Conservation (phyloP, 768 basidiomycete genomes). For the Leccinum variicolor region DNA sequence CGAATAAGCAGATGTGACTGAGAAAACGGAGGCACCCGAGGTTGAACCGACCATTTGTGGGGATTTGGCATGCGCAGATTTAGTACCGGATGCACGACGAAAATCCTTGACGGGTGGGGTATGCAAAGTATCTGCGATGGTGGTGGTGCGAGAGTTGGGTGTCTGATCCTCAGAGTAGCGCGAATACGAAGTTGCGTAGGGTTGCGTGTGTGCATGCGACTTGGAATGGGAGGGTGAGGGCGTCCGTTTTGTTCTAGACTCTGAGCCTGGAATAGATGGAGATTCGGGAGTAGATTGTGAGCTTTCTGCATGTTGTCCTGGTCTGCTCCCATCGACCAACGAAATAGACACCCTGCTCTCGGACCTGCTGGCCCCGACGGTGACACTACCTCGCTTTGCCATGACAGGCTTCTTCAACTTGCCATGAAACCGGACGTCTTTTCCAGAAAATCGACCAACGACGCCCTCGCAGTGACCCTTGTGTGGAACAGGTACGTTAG, state of each 20-base stretch:
- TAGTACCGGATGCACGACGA: neutral
- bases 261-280: constrained; percentile 15
- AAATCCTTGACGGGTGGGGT: neutral
- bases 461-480: constrained; percentile 89
- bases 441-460: constrained; percentile 67
- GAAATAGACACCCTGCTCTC: constrained; percentile 20
- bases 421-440: constrained; percentile 63
- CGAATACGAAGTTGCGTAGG: constrained; percentile 16
- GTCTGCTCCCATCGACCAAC: constrained; percentile 10
- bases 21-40: constrained; percentile 28
- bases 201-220: constrained; percentile 13
- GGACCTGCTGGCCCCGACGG: neutral
- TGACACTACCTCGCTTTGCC: constrained; percentile 52
- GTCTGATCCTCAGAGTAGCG: constrained; percentile 15
- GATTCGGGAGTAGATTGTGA: constrained; percentile 15
- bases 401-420: constrained; percentile 80
- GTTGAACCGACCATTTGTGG: constrained; percentile 20
- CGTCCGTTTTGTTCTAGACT: constrained; percentile 15
- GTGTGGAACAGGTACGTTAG: neutral
- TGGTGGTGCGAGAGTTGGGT: constrained; percentile 2
- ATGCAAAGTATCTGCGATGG: neutral
- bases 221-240: constrained; percentile 15
- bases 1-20: constrained; percentile 23
- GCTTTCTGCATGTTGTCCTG: constrained; percentile 1
- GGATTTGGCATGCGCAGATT: constrained; percentile 17